phyloP scores from a whole-genome alignment of 441 rosid genomes.

The Arabidopsis lyrata region DNA sequence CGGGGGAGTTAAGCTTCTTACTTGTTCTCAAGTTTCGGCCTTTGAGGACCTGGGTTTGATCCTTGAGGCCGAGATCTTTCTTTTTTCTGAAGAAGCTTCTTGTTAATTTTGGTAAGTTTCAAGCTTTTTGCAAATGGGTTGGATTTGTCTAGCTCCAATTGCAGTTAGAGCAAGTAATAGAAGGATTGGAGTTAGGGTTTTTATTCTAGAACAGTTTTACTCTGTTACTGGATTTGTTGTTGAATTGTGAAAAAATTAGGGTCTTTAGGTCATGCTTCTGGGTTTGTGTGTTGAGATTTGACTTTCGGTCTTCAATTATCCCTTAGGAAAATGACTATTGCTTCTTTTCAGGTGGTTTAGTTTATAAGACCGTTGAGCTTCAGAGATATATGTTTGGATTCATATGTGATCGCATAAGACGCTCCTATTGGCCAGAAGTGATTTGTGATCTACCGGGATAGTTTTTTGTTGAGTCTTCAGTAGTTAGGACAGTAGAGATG shows the following conservation, averaged over 20 bases:
- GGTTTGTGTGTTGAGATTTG: slow-evolving; percentile 34
- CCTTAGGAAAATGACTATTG: slow-evolving; percentile 31
- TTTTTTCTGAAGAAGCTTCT: slow-evolving; percentile 23
- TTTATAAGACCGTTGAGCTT: slow-evolving; percentile 29
- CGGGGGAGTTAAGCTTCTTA: slow-evolving; percentile 26
- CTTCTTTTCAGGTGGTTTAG: slow-evolving; percentile 35
- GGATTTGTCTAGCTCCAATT: slow-evolving; percentile 23
- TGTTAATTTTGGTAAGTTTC: slow-evolving; percentile 38
- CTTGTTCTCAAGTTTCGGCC: slow-evolving; percentile 1
- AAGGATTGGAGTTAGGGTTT: slow-evolving; percentile 38
- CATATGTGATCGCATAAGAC: slow-evolving; percentile 36
- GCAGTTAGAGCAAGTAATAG: slow-evolving; percentile 13
- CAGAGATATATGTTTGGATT: slow-evolving; percentile 34
- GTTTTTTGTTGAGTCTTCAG: slow-evolving; percentile 39
- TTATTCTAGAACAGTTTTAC: slow-evolving; percentile 29
- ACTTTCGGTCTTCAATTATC: slow-evolving; percentile 28
- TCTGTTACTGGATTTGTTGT: slow-evolving; percentile 9
- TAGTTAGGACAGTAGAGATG: slow-evolving; percentile 58
- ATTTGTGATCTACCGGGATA: slow-evolving; percentile 32
- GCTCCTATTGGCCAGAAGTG: slow-evolving; percentile 32
- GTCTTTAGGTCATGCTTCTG: slow-evolving; percentile 31
- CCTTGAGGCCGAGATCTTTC: slow-evolving; percentile 40
- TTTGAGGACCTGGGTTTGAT: slow-evolving; percentile 43
- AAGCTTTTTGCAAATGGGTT: slow-evolving; percentile 35
- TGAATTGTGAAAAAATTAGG: neutral